Evolutionary conservation across 192 early-diverging fungal genomes (phyloP).

Genomic region (Coemansia sp.): DNA sequence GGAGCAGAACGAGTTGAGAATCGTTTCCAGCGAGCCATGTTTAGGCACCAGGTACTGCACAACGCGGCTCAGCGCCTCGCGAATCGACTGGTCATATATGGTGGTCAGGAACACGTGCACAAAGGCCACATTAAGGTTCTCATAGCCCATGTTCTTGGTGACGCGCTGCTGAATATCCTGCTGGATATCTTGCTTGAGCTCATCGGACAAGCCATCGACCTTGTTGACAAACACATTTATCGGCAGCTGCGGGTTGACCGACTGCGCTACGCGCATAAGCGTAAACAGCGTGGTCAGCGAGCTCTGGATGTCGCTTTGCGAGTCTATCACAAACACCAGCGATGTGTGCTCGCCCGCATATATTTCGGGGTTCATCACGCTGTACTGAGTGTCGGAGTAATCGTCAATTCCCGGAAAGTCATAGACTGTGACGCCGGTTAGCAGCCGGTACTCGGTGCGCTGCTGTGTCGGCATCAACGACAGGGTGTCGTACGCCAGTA

Average conservation of each 20-base stretch:
- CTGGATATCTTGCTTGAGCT: constrained; percentile 95
- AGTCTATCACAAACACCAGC: constrained; percentile 92
- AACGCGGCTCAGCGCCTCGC: constrained; percentile 93
- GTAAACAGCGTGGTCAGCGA: constrained; percentile 71
- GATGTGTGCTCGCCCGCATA: constrained; percentile 72
- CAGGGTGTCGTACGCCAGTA: constrained; percentile 32
- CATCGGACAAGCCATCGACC: constrained; percentile 92
- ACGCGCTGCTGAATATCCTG: constrained; percentile 91
- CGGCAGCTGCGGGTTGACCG: constrained; percentile 77
- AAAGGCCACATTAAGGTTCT: constrained; percentile 72
- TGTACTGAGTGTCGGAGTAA: constrained; percentile 67
- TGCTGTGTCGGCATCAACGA: constrained; percentile 37
- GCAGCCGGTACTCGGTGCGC: constrained; percentile 31
- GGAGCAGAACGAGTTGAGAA: constrained; percentile 90
- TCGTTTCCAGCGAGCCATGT: constrained; percentile 80
- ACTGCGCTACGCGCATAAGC: constrained; percentile 72
- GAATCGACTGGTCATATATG: constrained; percentile 92
- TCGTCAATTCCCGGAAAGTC: constrained; percentile 91
- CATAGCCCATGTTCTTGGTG: constrained; percentile 79
- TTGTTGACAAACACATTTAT: constrained; percentile 98
- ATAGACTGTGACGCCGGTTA: constrained; percentile 62
- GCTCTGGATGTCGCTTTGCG: constrained; percentile 88
- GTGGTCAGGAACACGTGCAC: constrained; percentile 85
- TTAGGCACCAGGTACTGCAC: constrained; percentile 87
- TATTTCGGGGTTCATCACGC: constrained; percentile 53